These are phyloP conservation scores for Rhodotorula diobovata DNA, from an alignment of 768 basidiomycete genomes.

Conservation along the genomic window DNA sequence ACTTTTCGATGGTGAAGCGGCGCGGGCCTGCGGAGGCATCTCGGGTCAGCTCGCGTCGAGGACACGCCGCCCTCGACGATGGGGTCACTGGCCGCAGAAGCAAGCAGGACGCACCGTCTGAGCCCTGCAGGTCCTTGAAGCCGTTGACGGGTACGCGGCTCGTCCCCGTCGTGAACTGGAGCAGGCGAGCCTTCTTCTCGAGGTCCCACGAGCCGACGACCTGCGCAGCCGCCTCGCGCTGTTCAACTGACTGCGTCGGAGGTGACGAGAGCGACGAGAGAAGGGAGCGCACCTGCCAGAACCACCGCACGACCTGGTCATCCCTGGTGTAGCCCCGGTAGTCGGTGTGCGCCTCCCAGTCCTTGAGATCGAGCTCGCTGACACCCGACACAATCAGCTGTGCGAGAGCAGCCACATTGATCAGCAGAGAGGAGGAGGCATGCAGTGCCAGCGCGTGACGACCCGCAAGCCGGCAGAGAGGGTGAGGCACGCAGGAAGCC, in stretches of 20 bases:
- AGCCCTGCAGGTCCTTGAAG: conserved; percentile 97
- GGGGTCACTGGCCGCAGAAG: no score
- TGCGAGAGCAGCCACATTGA: no score
- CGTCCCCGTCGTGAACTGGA: conserved; percentile 71
- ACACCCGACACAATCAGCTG: conserved; percentile 90
- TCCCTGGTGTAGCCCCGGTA: conserved; percentile 87
- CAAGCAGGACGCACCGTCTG: conserved; percentile 68
- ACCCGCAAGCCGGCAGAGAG: no score
- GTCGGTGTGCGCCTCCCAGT: conserved; percentile 91
- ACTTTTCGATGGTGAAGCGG: conserved; percentile 94
- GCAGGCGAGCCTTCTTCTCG: conserved; percentile 87
- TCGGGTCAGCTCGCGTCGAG: no score
- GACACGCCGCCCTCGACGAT: no score
- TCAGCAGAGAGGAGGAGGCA: background rate
- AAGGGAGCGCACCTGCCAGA: conserved; percentile 59
- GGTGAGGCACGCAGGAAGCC: no score
- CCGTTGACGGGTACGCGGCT: conserved; percentile 89
- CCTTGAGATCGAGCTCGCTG: conserved; percentile 87
- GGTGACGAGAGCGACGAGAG: background rate
- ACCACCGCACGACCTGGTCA: conserved; percentile 96
- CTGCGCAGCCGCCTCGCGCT: background rate
- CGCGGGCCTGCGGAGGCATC: conserved; percentile 54
- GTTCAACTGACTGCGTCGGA: background rate
- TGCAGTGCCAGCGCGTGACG: no score
- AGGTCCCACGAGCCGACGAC: conserved; percentile 86